Evolutionary conservation across 768 basidiomycete genomes (phyloP).

Genomic region (Cyclocybe aegerita): DNA sequence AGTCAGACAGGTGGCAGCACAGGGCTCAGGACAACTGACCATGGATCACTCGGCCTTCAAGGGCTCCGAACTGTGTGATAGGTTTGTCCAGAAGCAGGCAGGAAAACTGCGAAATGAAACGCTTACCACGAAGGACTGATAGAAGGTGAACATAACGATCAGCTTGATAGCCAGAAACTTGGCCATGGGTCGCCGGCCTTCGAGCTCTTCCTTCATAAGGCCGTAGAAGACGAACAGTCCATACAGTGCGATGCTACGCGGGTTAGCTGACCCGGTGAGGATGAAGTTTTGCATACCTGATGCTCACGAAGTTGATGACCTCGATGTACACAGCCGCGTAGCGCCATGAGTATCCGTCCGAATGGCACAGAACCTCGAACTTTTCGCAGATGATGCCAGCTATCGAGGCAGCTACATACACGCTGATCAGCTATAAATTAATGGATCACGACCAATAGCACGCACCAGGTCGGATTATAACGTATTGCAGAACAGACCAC

Average conservation of each 20-base stretch:
- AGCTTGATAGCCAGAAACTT: constrained; percentile 89
- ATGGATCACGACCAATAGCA: background rate
- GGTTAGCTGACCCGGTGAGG: background rate
- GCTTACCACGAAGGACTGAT: constrained; percentile 74
- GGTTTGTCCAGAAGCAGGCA: background rate
- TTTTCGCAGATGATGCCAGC: constrained; percentile 78
- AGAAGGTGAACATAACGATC: constrained; percentile 87
- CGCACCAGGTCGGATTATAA: constrained; percentile 61
- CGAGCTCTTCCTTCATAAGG: constrained; percentile 78
- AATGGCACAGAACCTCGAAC: constrained; percentile 66
- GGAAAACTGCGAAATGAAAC: background rate
- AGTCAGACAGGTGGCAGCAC: background rate
- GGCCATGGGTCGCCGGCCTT: constrained; percentile 69
- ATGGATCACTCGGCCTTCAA: constrained; percentile 70
- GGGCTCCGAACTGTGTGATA: constrained; percentile 53
- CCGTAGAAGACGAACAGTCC: constrained; percentile 84
- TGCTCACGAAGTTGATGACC: constrained; percentile 76
- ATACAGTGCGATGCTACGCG: constrained; percentile 73
- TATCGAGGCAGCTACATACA: constrained; percentile 53
- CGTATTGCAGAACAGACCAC: constrained; percentile 91
- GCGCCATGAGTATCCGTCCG: constrained; percentile 53
- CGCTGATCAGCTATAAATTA: background rate
- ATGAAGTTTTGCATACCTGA: constrained; percentile 50
- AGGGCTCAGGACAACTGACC: constrained; percentile 29
- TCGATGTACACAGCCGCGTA: constrained; percentile 74